These are phyloP conservation scores for Talaromyces islandicus DNA, from an alignment of 2,329 filamentous ascomycete species.

Conservation along the genomic window DNA sequence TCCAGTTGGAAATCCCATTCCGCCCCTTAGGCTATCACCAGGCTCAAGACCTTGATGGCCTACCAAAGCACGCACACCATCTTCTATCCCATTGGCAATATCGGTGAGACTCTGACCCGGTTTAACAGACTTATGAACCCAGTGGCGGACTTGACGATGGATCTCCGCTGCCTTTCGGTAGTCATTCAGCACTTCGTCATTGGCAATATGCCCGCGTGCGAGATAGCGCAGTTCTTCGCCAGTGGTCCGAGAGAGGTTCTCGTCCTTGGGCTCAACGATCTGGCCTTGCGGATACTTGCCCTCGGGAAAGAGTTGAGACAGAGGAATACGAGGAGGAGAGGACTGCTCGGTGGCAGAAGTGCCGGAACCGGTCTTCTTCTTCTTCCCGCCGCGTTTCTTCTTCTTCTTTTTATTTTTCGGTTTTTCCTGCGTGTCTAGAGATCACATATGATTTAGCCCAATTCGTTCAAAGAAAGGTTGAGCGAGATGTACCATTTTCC, in stretches of 20 bases:
- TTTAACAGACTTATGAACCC: conserved; percentile 43
- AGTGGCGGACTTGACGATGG: conserved; percentile 51
- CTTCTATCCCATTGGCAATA: conserved; percentile 50
- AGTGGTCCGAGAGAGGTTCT: conserved; percentile 43
- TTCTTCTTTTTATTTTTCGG: conserved; percentile 30
- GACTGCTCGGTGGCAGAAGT: conserved; percentile 32
- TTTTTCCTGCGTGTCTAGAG: conserved; percentile 23
- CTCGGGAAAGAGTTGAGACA: conserved; percentile 42
- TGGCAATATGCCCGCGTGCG: conserved; percentile 33
- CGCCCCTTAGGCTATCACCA: conserved; percentile 46
- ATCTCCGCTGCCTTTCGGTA: conserved; percentile 54
- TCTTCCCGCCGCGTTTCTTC: conserved; percentile 34
- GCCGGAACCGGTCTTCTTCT: conserved; percentile 4
- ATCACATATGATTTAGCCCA: background rate
- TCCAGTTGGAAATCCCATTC: conserved; percentile 53
- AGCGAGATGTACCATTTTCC: conserved; percentile 30
- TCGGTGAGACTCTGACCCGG: conserved; percentile 45
- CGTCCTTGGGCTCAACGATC: conserved; percentile 32
- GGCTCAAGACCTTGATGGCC: conserved; percentile 47
- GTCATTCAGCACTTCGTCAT: conserved; percentile 45
- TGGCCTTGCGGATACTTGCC: conserved; percentile 43
- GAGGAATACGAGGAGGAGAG: conserved; percentile 41
- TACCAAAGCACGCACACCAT: conserved; percentile 47
- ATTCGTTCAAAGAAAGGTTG: background rate
- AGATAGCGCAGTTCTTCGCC: conserved; percentile 43